These are phyloP conservation scores for Trametes meyenii DNA, from an alignment of 768 basidiomycete genomes.

Conservation along the genomic window DNA sequence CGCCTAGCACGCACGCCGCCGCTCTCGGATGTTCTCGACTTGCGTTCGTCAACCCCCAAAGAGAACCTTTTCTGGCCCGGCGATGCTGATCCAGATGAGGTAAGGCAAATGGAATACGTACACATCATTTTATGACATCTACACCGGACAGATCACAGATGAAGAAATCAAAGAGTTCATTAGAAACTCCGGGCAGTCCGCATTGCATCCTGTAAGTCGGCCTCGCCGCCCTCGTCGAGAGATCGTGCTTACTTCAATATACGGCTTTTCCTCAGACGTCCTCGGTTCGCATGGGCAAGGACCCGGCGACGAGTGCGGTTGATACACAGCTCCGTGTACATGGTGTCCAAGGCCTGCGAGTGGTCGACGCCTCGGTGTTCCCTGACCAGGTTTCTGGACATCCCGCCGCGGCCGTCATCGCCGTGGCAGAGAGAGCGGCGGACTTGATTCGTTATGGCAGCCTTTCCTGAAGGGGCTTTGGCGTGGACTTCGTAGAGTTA, in stretches of 20 bases:
- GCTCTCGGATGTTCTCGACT: slow-evolving; percentile 12
- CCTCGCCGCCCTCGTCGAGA: neutral
- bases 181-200: neutral
- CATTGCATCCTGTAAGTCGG: slow-evolving; percentile 28
- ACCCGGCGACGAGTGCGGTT: slow-evolving; percentile 41
- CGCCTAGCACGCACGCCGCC: slow-evolving; percentile 16
- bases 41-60: neutral
- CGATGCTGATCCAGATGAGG: slow-evolving; percentile 19
- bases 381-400: slow-evolving; percentile 22
- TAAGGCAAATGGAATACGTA: neutral
- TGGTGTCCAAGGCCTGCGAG: slow-evolving; percentile 44
- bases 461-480: too few species aligned
- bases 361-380: slow-evolving; percentile 26
- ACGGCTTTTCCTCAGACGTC: slow-evolving; percentile 18
- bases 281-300: slow-evolving; percentile 41
- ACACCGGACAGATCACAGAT: slow-evolving; percentile 6
- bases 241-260: neutral
- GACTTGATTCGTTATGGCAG: slow-evolving; percentile 13
- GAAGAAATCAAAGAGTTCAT: slow-evolving; percentile 16
- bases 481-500: too few species aligned
- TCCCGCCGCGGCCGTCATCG: slow-evolving; percentile 17
- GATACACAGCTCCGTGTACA: slow-evolving; percentile 45
- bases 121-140: neutral
- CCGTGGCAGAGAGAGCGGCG: slow-evolving; percentile 23
- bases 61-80: slow-evolving; percentile 22